Percentiles rank a stretch among this genome's conserved stretches.
Evolutionary conservation across 1,139 yeast genomes (phyloP).

Genomic region (Pichia sp.): DNA sequence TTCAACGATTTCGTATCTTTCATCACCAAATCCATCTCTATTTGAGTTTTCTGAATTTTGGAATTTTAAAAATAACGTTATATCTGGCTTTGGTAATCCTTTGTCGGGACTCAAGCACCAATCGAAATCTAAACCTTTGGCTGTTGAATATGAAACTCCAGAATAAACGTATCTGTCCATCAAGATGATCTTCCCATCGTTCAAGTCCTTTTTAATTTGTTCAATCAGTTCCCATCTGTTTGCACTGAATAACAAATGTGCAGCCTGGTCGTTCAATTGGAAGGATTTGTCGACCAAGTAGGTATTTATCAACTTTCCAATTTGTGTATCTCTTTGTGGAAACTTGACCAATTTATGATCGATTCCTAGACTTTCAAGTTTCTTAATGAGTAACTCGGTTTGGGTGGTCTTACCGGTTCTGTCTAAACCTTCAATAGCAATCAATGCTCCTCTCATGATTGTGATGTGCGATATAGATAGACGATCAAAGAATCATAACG

Average conservation of each 20-base stretch:
- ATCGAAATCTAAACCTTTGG: constrained; percentile 66
- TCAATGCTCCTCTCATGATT: constrained; percentile 59
- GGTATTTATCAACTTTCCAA: constrained; percentile 74
- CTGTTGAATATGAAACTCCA: constrained; percentile 89
- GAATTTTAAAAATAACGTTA: constrained; percentile 74
- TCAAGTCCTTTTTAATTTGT: constrained; percentile 45
- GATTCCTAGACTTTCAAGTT: constrained; percentile 22
- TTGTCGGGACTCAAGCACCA: constrained; percentile 85
- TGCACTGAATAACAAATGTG: constrained; percentile 88
- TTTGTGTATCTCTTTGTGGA: constrained; percentile 82
- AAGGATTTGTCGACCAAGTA: constrained; percentile 58
- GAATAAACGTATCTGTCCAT: constrained; percentile 90
- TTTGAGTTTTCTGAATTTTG: constrained; percentile 36
- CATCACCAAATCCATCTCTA: constrained; percentile 88
- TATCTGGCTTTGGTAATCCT: constrained; percentile 87
- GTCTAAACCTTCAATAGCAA: constrained; percentile 90
- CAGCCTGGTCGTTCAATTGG: constrained; percentile 65
- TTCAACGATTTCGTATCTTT: constrained; percentile 74
- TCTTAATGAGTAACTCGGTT: constrained; percentile 43
- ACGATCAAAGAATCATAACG: too few relatives aligned
- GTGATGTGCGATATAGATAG: background rate
- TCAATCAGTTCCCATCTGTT: constrained; percentile 85
- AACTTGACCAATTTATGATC: constrained; percentile 61
- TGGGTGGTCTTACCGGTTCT: constrained; percentile 96
- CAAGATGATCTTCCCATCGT: constrained; percentile 58